These are phyloP conservation scores for Arthrobotrys megalospora DNA, from an alignment of 2,329 filamentous ascomycete genomes.

Conservation along the genomic window DNA sequence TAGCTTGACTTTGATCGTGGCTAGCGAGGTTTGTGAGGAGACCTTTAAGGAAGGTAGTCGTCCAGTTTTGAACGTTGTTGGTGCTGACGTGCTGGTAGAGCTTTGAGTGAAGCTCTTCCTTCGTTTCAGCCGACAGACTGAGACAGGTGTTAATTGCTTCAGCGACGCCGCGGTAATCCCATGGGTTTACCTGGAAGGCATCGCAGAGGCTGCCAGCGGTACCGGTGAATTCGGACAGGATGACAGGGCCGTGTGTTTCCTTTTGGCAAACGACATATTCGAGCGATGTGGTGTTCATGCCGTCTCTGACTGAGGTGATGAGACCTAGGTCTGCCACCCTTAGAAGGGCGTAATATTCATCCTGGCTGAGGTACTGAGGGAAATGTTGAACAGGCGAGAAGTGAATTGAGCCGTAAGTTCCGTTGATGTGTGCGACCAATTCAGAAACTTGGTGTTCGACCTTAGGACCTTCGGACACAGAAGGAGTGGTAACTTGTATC, in stretches of 20 bases:
- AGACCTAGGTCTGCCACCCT: conserved; percentile 90
- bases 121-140: conserved; percentile 79
- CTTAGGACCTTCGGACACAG: conserved; percentile 84
- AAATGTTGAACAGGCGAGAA: conserved; percentile 95
- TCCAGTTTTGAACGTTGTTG: conserved; percentile 90
- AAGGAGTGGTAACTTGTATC: conserved; percentile 94
- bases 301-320: conserved; percentile 95
- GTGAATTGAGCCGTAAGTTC: conserved; percentile 86
- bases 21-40: conserved; percentile 85
- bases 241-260: conserved; percentile 86
- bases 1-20: conserved; percentile 79
- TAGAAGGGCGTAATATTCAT: conserved; percentile 95
- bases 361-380: conserved; percentile 88
- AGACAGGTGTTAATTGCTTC: conserved; percentile 85
- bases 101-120: conserved; percentile 78
- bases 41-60: conserved; percentile 81
- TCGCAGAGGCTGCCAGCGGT: conserved; percentile 87
- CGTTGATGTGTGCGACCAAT: conserved; percentile 91
- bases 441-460: conserved; percentile 91
- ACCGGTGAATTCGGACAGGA: conserved; percentile 96
- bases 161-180: conserved; percentile 88
- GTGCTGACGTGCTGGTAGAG: conserved; percentile 87
- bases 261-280: conserved; percentile 96
- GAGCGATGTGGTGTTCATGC: conserved; percentile 97
- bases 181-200: conserved; percentile 96